Conservation (phyloP, 2,329 filamentous ascomycete genomes). For the Fusarium aywerte region DNA sequence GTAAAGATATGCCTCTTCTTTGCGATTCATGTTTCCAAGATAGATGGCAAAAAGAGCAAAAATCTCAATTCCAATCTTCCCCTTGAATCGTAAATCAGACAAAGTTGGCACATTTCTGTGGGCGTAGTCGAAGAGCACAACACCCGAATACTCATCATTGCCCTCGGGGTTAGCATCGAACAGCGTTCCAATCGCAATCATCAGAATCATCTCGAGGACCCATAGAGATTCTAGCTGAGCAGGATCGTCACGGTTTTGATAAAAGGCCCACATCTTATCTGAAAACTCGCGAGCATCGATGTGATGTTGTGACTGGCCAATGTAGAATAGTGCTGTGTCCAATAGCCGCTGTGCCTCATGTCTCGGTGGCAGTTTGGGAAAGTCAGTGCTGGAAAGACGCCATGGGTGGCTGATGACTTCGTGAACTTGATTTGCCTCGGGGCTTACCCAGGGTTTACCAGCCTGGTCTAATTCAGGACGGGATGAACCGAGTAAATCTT, state of each 20-base stretch:
- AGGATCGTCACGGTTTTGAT: constrained; percentile 40
- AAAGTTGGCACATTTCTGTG: constrained; percentile 45
- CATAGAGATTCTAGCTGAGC: constrained; percentile 39
- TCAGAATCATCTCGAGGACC: constrained; percentile 45
- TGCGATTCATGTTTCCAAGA: constrained; percentile 42
- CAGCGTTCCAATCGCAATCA: constrained; percentile 42
- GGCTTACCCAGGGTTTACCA: constrained; percentile 34
- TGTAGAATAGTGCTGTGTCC: constrained; percentile 42
- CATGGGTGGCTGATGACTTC: constrained; percentile 36
- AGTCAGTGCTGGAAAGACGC: constrained; percentile 39
- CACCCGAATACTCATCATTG: constrained; percentile 41
- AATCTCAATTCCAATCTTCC: constrained; percentile 47
- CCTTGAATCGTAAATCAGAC: constrained; percentile 43
- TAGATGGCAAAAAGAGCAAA: constrained; percentile 45
- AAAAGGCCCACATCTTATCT: constrained; percentile 44
- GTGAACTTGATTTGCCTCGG: constrained; percentile 29
- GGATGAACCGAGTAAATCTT: constrained; percentile 40
- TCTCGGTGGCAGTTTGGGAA: constrained; percentile 39
- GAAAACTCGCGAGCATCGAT: constrained; percentile 44
- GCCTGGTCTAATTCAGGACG: constrained; percentile 25
- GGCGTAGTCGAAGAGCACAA: constrained; percentile 42
- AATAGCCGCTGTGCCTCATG: constrained; percentile 41
- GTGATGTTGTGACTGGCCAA: constrained; percentile 45
- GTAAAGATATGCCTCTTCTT: constrained; percentile 45
- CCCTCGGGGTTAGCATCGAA: constrained; percentile 44